Conservation (phyloP, 2,329 filamentous ascomycete genomes). For the Talaromyces sp. region DNA sequence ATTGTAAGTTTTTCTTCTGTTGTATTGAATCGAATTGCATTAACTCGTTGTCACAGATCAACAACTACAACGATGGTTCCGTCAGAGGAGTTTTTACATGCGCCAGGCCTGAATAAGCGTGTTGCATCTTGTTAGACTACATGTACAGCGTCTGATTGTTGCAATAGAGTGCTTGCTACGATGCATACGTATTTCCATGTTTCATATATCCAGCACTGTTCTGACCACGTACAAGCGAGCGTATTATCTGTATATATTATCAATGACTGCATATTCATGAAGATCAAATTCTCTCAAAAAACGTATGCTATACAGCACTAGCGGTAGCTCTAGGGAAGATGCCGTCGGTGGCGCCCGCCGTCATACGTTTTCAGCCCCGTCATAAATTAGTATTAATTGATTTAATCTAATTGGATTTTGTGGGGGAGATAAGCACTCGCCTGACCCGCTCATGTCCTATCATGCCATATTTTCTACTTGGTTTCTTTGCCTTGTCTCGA, state of each 20-base stretch:
- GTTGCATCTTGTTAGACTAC: background rate
- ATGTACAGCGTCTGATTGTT: background rate
- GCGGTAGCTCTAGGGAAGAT: background rate
- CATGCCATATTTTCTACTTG: background rate
- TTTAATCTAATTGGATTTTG: background rate
- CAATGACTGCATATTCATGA: background rate
- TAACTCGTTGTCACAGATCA: background rate
- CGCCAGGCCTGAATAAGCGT: background rate
- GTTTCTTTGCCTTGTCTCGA: background rate
- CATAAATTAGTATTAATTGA: background rate
- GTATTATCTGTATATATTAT: background rate
- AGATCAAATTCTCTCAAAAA: background rate
- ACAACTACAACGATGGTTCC: constrained; percentile 11
- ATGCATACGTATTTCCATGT: background rate
- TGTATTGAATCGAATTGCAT: background rate
- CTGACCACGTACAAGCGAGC: background rate
- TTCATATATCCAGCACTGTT: background rate
- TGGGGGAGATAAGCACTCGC: background rate
- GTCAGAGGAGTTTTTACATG: constrained; percentile 15
- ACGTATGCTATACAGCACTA: background rate
- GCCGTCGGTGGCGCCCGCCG: background rate
- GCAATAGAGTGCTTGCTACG: background rate
- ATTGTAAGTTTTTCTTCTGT: constrained; percentile 29
- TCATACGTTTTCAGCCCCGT: background rate
- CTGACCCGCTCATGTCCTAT: background rate